Percentiles rank a stretch among this genome's conserved stretches.
Conservation (phyloP, 2,329 filamentous ascomycete genomes). For the Aspergillus ibericus region DNA sequence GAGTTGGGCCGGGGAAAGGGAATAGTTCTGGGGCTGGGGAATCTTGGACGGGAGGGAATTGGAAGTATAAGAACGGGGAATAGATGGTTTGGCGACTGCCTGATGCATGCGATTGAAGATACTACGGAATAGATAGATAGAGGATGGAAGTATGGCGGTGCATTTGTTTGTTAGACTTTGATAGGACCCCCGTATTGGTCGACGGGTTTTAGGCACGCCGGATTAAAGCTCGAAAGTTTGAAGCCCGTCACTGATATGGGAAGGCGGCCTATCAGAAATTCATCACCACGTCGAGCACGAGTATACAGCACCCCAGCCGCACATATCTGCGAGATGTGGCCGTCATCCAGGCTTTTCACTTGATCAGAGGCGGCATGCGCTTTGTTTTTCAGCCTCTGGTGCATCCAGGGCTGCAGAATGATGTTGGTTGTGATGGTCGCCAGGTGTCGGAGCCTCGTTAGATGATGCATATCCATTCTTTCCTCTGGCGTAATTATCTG, state of each 20-base stretch:
- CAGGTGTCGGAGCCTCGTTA: conserved; percentile 15
- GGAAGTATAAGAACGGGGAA: background rate
- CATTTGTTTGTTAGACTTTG: background rate
- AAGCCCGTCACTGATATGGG: background rate
- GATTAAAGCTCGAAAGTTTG: background rate
- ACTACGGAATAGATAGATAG: background rate
- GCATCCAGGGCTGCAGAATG: conserved; percentile 17
- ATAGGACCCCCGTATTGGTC: background rate
- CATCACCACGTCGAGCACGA: background rate
- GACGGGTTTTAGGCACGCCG: background rate
- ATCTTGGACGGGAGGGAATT: background rate
- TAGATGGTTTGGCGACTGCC: background rate
- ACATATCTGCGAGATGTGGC: background rate
- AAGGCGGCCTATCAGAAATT: background rate
- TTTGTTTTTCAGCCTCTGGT: conserved; percentile 17
- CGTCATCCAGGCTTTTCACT: background rate
- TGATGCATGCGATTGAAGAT: background rate
- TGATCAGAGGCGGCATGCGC: conserved; percentile 3
- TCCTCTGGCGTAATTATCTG: too few relatives aligned
- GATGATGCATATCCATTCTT: background rate
- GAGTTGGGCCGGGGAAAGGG: conserved; percentile 11
- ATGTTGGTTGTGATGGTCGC: conserved; percentile 3
- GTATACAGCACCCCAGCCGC: too few relatives aligned
- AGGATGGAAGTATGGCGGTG: background rate
- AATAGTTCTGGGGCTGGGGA: background rate